These are phyloP conservation scores for Colletotrichum musicola DNA, from an alignment of 2,329 filamentous ascomycete species.

Conservation along the genomic window DNA sequence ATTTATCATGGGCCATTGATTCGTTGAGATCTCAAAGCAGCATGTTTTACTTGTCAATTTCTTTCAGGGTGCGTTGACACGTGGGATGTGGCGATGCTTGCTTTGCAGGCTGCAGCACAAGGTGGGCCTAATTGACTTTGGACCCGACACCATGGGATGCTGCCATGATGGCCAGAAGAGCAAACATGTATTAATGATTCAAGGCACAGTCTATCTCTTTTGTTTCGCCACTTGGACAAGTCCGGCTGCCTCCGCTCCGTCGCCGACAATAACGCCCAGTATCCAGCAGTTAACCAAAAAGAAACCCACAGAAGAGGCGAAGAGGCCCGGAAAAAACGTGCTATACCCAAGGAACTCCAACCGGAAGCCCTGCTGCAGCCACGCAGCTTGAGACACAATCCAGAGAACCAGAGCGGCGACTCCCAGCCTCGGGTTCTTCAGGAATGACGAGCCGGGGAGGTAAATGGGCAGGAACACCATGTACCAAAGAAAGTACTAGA, in stretches of 20 bases:
- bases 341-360: slow-evolving; percentile 85
- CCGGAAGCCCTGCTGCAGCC: slow-evolving; percentile 80
- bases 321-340: slow-evolving; percentile 88
- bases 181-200: too few species aligned
- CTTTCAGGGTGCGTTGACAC: too few species aligned
- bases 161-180: too few species aligned
- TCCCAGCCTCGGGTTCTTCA: slow-evolving; percentile 72
- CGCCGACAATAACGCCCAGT: slow-evolving; percentile 81
- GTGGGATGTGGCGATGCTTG: too few species aligned
- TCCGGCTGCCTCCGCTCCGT: slow-evolving; percentile 59
- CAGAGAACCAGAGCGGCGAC: slow-evolving; percentile 76
- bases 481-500: slow-evolving; percentile 98
- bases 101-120: too few species aligned
- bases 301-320: slow-evolving; percentile 80
- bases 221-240: neutral
- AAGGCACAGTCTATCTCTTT: neutral
- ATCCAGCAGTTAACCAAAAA: slow-evolving; percentile 92
- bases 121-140: too few species aligned
- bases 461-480: slow-evolving; percentile 93
- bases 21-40: too few species aligned
- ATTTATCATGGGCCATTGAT: too few species aligned
- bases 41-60: too few species aligned
- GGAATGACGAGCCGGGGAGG: slow-evolving; percentile 82
- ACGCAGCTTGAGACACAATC: slow-evolving; percentile 80
- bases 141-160: too few species aligned